Evolutionary conservation across 2,329 filamentous ascomycete species (phyloP), one percentile per base, ranked within the genome.

Genomic region (Calonectria pseudoturangicola): DNA sequence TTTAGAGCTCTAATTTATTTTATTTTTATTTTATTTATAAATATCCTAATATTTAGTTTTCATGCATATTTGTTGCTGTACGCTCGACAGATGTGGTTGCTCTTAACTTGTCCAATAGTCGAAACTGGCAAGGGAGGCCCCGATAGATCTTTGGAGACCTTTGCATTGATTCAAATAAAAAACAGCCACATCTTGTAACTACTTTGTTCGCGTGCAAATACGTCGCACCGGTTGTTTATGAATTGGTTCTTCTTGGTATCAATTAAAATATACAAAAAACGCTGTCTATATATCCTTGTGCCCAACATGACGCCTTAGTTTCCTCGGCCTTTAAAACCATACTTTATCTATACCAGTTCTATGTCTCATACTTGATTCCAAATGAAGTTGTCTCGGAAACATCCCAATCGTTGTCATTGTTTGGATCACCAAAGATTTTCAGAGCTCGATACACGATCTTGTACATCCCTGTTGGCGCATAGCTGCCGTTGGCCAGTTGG

Each of bases 401-500:
- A 30, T 90, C 88, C 81, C 88, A 91, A 62, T 91, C 87, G 4
- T 79, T 81, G 2, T 82, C 72, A 68, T 86, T 83, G 16, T 82
- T 79, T 41, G 81, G 80, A 70, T 91, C 84, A 6, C 89, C 89
- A 77, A 88, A 89, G 71, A 91, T 85, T 71, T 85, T 85, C 74
- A 91, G 79, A 2, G 88, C 87, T 70, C 85, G 85, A 36, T 90
- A 82, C 1, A 83, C 82, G 63, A 91, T 82, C 79, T 86, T 87
- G 81, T 91, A 91, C 33, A 79, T 76, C 13, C 89, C 89, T 0
- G 84, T 82, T 0, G 88, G 86, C 2, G 85, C 89, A 72, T 87
- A 89, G 1, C 77, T 83, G 16, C 88, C 88, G 12, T 87, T 84
- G 0, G 82, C 82, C 6, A 91, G 80, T 66, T 82, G 81, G 15